A percentile compares a stretch with the other conserved stretches of the same genome.
Evolutionary conservation across 1,139 yeast genomes (phyloP).

Genomic region (Saccharomyces hybrid): DNA sequence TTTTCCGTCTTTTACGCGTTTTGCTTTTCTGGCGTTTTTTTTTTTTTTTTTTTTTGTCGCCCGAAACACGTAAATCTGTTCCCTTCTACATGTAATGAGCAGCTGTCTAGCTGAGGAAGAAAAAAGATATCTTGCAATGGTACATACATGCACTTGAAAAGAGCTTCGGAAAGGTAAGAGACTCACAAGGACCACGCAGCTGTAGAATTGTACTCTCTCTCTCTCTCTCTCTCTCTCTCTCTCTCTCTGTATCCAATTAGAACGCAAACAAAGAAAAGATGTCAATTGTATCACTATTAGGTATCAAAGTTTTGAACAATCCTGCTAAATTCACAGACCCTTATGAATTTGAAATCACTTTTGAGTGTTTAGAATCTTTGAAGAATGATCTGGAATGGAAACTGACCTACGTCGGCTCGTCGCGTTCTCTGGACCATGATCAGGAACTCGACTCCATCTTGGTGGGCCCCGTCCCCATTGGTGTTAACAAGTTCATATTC

Average conservation of each 20-base stretch:
- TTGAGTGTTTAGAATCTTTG: constrained; percentile 89
- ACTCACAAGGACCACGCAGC: not conserved
- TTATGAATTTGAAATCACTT: constrained; percentile 93
- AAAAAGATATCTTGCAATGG: not conserved
- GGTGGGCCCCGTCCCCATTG: constrained; percentile 98
- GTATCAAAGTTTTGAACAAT: constrained; percentile 86
- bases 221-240: not conserved
- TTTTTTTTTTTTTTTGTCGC: not conserved
- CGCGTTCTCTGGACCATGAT: constrained; percentile 87
- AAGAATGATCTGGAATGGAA: constrained; percentile 97
- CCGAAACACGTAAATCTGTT: not conserved
- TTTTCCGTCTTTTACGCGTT: not conserved
- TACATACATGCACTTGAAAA: not conserved
- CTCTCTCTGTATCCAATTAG: not conserved
- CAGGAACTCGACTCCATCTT: constrained; percentile 91
- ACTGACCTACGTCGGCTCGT: constrained; percentile 91
- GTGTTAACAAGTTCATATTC: constrained; percentile 85
- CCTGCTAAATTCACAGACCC: constrained; percentile 96
- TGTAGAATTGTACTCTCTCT: not conserved
- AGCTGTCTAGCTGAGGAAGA: not conserved
- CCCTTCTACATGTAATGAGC: not conserved
- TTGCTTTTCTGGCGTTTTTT: too few species aligned
- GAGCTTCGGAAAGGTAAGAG: not conserved
- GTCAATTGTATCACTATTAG: constrained; percentile 91
- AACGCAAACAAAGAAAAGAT: constrained; percentile 32